Evolutionary conservation across 331 rosid species (phyloP).

Genomic region (Saraca asoca): DNA sequence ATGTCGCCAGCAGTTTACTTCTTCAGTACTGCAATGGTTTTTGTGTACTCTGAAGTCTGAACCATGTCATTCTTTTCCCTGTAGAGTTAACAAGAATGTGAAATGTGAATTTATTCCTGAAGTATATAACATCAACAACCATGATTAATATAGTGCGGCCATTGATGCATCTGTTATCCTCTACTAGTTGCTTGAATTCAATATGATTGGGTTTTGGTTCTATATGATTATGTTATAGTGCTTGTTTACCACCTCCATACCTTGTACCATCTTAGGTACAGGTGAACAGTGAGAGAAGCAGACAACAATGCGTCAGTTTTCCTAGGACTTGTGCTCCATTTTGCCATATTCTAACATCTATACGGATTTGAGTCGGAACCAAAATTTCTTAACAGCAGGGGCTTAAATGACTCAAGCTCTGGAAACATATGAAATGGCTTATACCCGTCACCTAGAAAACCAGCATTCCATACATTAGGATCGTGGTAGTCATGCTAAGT

Average conservation of each 20-base stretch:
- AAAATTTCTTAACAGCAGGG: background rate
- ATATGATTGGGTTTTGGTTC: no score
- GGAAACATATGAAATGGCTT: background rate
- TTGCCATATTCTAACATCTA: background rate
- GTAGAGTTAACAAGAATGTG: background rate
- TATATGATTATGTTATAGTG: background rate
- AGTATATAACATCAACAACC: constrained; percentile 1
- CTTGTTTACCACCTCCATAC: no score
- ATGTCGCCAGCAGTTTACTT: constrained; percentile 6
- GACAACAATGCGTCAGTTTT: constrained; percentile 5
- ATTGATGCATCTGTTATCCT: constrained; percentile 13
- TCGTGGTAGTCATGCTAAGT: background rate
- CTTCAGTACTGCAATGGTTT: constrained; percentile 20
- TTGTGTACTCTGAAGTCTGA: constrained; percentile 7
- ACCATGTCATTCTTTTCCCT: background rate
- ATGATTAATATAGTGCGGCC: background rate
- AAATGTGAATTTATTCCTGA: constrained; percentile 1
- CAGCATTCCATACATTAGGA: background rate
- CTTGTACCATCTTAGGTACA: background rate
- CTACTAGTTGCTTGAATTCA: background rate
- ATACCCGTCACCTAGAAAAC: background rate
- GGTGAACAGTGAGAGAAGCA: background rate
- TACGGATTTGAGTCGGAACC: background rate
- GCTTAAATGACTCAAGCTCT: no score
- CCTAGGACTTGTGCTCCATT: background rate